phyloP scores from a whole-genome alignment of 1,284 basidiomycete species.

The Cerrena zonata region DNA sequence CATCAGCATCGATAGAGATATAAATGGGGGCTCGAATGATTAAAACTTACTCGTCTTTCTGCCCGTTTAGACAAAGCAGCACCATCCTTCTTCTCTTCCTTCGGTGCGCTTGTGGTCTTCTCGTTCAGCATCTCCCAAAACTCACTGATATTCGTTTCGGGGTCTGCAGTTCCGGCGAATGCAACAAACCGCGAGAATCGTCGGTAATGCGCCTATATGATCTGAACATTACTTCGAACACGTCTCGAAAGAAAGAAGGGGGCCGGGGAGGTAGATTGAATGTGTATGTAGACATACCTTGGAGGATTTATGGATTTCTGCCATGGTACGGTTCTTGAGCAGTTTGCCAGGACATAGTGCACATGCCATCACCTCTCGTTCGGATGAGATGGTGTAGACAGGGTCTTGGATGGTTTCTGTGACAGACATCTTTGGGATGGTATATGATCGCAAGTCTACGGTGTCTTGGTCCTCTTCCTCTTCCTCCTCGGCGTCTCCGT shows the following conservation, averaged over 20 bases:
- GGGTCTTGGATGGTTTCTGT: slow-evolving; percentile 58
- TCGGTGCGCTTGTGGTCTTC: slow-evolving; percentile 5
- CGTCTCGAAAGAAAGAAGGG: slow-evolving; percentile 8
- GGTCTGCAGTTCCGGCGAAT: slow-evolving; percentile 33
- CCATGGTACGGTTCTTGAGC: slow-evolving; percentile 62
- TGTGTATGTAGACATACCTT: slow-evolving; percentile 46
- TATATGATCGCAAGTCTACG: slow-evolving; percentile 27
- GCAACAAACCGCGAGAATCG: slow-evolving; percentile 47
- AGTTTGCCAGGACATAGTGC: slow-evolving; percentile 71
- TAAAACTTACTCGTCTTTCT: slow-evolving; percentile 44
- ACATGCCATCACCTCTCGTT: slow-evolving; percentile 54
- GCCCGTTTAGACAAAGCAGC: slow-evolving; percentile 47
- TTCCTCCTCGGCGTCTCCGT: slow-evolving; percentile 20
- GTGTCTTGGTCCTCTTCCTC: slow-evolving; percentile 21
- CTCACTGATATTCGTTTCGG: slow-evolving; percentile 43
- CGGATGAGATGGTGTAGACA: slow-evolving; percentile 52
- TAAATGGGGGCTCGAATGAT: neutral
- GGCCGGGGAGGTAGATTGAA: neutral
- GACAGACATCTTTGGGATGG: slow-evolving; percentile 47
- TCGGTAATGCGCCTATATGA: slow-evolving; percentile 52
- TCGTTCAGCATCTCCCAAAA: slow-evolving; percentile 32
- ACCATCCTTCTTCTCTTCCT: neutral
- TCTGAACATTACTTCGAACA: slow-evolving; percentile 12
- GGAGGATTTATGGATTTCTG: slow-evolving; percentile 56
- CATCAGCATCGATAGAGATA: neutral